A percentile compares a stretch with the other conserved stretches of the same genome.
phyloP scores from a whole-genome alignment of 768 basidiomycete species.

The Vararia minispora region DNA sequence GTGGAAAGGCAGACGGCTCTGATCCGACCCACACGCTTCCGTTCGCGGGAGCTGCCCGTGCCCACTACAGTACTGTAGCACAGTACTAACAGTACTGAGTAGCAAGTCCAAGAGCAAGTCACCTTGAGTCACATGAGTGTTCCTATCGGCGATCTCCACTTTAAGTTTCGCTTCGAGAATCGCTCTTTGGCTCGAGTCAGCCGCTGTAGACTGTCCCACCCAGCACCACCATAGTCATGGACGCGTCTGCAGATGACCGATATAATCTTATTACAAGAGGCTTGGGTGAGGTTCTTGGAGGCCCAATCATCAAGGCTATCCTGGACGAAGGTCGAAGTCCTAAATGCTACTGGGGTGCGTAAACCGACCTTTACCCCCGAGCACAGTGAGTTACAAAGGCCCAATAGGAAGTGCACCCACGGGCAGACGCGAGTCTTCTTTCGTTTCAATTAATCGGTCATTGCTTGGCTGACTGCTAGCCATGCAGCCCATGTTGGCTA shows the following conservation, averaged over 20 bases:
- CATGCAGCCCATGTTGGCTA: conserved; percentile 87
- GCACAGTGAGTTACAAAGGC: neutral
- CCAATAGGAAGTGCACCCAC: conserved; percentile 80
- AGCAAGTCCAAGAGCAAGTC: no score
- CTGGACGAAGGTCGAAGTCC: conserved; percentile 65
- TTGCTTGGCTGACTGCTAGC: neutral
- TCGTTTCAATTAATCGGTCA: neutral
- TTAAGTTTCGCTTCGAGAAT: no score
- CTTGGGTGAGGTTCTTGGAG: conserved; percentile 82
- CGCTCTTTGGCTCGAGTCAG: no score
- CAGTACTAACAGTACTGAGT: no score
- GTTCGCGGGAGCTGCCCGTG: no score
- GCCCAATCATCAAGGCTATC: conserved; percentile 70
- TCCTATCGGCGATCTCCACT: no score
- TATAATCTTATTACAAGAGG: conserved; percentile 79
- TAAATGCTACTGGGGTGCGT: conserved; percentile 88
- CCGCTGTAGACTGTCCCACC: no score
- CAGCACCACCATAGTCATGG: no score
- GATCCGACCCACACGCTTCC: no score
- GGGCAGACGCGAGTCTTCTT: conserved; percentile 65
- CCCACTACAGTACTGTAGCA: no score
- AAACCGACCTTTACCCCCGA: conserved; percentile 2
- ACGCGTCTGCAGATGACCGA: conserved; percentile 30
- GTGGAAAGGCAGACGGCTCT: no score
- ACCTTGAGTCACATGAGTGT: no score